Percentiles rank a stretch among this genome's conserved stretches.
phyloP scores from a whole-genome alignment of 371 early-diverging fungal species.

The Lichtheimia ramosa region DNA sequence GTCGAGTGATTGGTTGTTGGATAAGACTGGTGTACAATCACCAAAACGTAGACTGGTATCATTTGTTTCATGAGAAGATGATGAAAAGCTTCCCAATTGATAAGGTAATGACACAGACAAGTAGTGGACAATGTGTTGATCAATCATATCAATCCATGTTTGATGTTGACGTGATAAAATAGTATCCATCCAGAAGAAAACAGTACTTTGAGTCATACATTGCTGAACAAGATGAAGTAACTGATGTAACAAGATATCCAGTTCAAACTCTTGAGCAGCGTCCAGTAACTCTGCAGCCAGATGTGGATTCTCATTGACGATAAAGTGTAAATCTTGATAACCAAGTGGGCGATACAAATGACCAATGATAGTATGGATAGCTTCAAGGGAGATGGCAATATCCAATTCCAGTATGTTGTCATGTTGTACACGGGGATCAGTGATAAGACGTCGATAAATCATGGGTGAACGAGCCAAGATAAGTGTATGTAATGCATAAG shows the following conservation, averaged over 20 bases:
- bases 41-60: neutral
- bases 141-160: constrained; percentile 32
- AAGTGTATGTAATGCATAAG: constrained; percentile 27
- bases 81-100: constrained; percentile 27
- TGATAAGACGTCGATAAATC: constrained; percentile 28
- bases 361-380: constrained; percentile 31
- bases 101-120: constrained; percentile 20
- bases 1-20: constrained; percentile 2
- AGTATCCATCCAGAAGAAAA: constrained; percentile 29
- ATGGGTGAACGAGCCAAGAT: constrained; percentile 39
- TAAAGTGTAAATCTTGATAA: constrained; percentile 30
- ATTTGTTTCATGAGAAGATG: neutral
- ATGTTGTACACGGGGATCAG: constrained; percentile 17
- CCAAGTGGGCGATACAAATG: constrained; percentile 33
- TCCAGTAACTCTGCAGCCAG: constrained; percentile 36
- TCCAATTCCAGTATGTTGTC: constrained; percentile 25
- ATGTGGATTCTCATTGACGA: constrained; percentile 37
- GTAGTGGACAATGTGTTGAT: constrained; percentile 31
- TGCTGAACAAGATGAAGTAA: constrained; percentile 22
- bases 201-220: constrained; percentile 24
- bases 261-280: constrained; percentile 35
- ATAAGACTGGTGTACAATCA: neutral
- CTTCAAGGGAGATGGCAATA: constrained; percentile 27
- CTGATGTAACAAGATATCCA: constrained; percentile 26
- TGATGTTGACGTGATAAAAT: constrained; percentile 3